Conservation (phyloP, 192 early-diverging fungal genomes). For the Backusella sp. region DNA sequence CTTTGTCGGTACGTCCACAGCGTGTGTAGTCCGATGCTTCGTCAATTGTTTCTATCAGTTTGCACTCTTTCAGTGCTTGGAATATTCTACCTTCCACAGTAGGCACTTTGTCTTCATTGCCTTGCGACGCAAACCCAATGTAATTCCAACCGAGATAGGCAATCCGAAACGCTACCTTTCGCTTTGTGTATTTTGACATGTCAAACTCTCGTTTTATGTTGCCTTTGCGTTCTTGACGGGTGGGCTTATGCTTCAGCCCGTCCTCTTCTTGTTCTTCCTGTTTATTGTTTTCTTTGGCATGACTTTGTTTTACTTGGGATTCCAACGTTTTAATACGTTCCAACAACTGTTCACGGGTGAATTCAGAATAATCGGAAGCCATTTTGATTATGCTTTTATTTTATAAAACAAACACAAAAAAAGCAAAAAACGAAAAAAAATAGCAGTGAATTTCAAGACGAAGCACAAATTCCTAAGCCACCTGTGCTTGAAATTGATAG, state of each 20-base stretch:
- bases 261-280: background rate
- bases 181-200: constrained; percentile 71
- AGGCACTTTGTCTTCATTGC: constrained; percentile 48
- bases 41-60: constrained; percentile 65
- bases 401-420: background rate
- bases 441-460: background rate
- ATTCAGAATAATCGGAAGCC: background rate
- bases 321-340: background rate
- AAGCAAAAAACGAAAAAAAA: background rate
- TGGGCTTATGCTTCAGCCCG: background rate
- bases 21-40: constrained; percentile 73
- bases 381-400: background rate
- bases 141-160: constrained; percentile 93
- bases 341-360: background rate
- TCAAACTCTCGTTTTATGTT: constrained; percentile 62
- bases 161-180: constrained; percentile 82
- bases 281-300: background rate
- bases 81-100: constrained; percentile 90
- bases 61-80: constrained; percentile 70
- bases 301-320: background rate
- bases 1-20: constrained; percentile 85
- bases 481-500: background rate
- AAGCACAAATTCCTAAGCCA: background rate
- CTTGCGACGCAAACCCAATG: constrained; percentile 81
- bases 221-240: background rate